Percentiles rank a stretch among this genome's conserved stretches.
phyloP scores from a whole-genome alignment of 306 rosid species.

The Dryas drummondii region DNA sequence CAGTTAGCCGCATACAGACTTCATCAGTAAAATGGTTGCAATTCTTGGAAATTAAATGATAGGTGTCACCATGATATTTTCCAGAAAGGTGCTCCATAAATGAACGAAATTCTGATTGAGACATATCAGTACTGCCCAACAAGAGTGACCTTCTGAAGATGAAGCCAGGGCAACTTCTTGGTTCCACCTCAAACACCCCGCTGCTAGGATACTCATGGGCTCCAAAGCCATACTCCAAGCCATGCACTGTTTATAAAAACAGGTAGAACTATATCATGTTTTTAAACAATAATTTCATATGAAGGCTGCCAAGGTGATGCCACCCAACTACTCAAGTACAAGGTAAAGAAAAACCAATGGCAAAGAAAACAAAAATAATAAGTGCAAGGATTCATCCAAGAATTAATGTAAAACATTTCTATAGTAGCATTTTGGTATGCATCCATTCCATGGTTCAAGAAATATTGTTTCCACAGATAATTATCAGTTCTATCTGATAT shows the following conservation, averaged over 20 bases:
- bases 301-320: not conserved
- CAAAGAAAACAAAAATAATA: not conserved
- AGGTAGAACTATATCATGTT: constrained; percentile 29
- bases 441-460: not conserved
- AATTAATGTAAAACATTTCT: not conserved
- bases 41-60: constrained; percentile 90
- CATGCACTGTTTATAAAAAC: constrained; percentile 62
- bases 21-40: constrained; percentile 95
- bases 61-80: constrained; percentile 88
- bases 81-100: constrained; percentile 77
- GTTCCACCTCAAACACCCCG: constrained; percentile 97
- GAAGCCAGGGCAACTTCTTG: constrained; percentile 94
- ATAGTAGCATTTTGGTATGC: not conserved
- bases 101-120: constrained; percentile 62
- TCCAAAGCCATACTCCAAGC: constrained; percentile 86
- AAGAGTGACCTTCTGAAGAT: constrained; percentile 76
- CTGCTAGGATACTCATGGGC: constrained; percentile 87
- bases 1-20: constrained; percentile 76
- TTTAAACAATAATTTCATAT: not conserved
- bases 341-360: not conserved
- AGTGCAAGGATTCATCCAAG: not conserved
- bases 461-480: not conserved
- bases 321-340: not conserved
- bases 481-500: not conserved
- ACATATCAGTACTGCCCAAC: constrained; percentile 82